phyloP scores from a whole-genome alignment of 371 early-diverging fungal species.

The Basidiobolus heterosporus region DNA sequence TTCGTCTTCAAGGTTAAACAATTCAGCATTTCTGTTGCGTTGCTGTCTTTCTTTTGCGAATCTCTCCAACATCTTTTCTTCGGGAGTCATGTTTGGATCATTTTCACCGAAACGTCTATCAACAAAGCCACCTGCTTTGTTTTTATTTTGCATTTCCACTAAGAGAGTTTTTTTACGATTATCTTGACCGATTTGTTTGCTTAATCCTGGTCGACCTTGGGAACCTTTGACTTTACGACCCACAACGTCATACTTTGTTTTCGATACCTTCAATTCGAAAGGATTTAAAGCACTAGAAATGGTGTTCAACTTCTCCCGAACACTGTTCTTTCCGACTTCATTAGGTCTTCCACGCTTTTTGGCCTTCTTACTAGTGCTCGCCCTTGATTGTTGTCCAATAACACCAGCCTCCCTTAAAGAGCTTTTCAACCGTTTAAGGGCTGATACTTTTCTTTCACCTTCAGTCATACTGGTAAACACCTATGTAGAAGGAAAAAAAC shows the following conservation, averaged over 20 bases:
- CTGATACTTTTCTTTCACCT: slow-evolving; percentile 15
- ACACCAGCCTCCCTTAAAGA: slow-evolving; percentile 58
- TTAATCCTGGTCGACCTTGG: slow-evolving; percentile 60
- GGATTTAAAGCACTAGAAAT: slow-evolving; percentile 59
- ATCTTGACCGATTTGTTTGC: slow-evolving; percentile 69
- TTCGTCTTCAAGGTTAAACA: slow-evolving; percentile 72
- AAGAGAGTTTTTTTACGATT: slow-evolving; percentile 73
- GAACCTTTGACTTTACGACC: slow-evolving; percentile 73
- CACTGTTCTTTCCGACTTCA: slow-evolving; percentile 33
- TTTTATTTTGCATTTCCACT: slow-evolving; percentile 48
- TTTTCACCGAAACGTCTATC: slow-evolving; percentile 93
- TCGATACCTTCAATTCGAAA: slow-evolving; percentile 68
- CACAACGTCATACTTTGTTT: slow-evolving; percentile 68
- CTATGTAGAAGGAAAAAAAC: too few species aligned
- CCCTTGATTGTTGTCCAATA: slow-evolving; percentile 48
- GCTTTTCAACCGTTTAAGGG: slow-evolving; percentile 62
- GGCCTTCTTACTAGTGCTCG: slow-evolving; percentile 37
- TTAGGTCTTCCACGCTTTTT: slow-evolving; percentile 36
- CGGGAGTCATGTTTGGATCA: slow-evolving; percentile 67
- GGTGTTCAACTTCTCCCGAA: slow-evolving; percentile 25
- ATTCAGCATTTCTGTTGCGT: slow-evolving; percentile 13
- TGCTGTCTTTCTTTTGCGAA: slow-evolving; percentile 73
- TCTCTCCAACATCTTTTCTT: slow-evolving; percentile 89
- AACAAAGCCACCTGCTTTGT: slow-evolving; percentile 57
- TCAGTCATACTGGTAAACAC: too few species aligned